Base-by-base conservation (phyloP, 1,284 basidiomycete genomes). In the Crucibulum cyathiforme region DNA sequence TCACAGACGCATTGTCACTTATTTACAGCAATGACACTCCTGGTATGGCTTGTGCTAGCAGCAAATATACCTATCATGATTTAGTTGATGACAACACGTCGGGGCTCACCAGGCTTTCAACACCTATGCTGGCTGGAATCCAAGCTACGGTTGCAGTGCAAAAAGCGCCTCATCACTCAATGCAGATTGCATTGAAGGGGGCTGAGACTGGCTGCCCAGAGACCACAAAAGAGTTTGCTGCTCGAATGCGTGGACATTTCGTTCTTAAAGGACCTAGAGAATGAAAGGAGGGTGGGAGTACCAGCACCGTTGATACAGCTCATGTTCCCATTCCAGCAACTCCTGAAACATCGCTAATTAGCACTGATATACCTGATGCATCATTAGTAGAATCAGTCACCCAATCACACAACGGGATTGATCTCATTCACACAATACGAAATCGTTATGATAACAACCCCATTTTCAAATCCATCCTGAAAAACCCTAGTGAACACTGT, bases 1-100 rank as follows among this genome's bases (percentile, higher is more conserved):
- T 75, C 0, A 60, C 68, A 5, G 71, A 75, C 54, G 67, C 69
- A 5, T 54, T 74, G 8, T 75, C 71, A 0, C 54, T 66, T 0
- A 55, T 72, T 8, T 71, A 71, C 46, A 64, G 69, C 0, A 63
- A 64, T 52, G 67, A 73, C 9, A 36, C 49, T 10, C 63, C 63
- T 17, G 69, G 64, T 1, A 69, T 63, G 12, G 64, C 64, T 1
- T 24, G 63, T 7, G 56, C 61, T 1, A 36, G 45, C 0, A 58
- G 51, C 50, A 66, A 69, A 51, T 69, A 70, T 34, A 67, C 67
- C 0, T 63, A 66, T 19, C 57, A 64, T 45, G 62, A 70, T 54
- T 57, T 63, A 0, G 50, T 62, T 4, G 54, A 61, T 36, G 58
- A 66, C 17, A 58, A 67, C 31, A 36, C 36, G 3, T 36, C 66